Conservation (phyloP, 1,284 basidiomycete species). For the Cryptococcus depauperatus region DNA sequence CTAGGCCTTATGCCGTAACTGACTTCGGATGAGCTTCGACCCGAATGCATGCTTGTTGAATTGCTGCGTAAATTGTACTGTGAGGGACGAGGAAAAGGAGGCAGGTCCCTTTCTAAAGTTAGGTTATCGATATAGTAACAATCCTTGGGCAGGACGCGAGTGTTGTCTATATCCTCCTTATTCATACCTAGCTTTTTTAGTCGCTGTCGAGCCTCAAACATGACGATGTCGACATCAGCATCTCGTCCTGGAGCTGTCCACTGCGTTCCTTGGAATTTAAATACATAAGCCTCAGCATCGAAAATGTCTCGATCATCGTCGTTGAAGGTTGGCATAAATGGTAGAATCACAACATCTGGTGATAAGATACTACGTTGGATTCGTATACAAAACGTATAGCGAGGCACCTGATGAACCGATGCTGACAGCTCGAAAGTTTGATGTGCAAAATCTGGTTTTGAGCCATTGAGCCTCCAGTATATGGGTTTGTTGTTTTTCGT, state of each 20-base stretch:
- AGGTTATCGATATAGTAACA: slow-evolving; percentile 3
- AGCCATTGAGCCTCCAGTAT: not conserved
- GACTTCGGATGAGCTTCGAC: too few species aligned
- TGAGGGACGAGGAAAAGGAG: slow-evolving; percentile 8
- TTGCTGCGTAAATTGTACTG: not conserved
- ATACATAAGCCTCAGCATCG: not conserved
- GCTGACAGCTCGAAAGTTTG: not conserved
- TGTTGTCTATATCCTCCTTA: slow-evolving; percentile 6
- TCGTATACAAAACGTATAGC: not conserved
- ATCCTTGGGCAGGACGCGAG: slow-evolving; percentile 6
- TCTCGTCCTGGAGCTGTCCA: not conserved
- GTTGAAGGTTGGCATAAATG: not conserved
- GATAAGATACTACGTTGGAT: not conserved
- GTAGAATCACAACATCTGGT: not conserved
- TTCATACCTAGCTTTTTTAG: not conserved
- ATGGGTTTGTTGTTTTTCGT: not conserved
- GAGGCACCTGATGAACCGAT: not conserved
- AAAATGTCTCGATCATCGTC: not conserved
- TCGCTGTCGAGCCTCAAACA: slow-evolving; percentile 6
- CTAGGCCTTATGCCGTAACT: not conserved
- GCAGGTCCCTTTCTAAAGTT: slow-evolving; percentile 10
- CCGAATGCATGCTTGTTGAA: too few species aligned
- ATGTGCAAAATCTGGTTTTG: too few species aligned
- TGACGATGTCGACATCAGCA: slow-evolving; percentile 11
- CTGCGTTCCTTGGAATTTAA: not conserved